Evolutionary conservation across 257 asterid species (phyloP), one percentile per base, ranked within the genome.

Genomic region (Cordia subcordata): DNA sequence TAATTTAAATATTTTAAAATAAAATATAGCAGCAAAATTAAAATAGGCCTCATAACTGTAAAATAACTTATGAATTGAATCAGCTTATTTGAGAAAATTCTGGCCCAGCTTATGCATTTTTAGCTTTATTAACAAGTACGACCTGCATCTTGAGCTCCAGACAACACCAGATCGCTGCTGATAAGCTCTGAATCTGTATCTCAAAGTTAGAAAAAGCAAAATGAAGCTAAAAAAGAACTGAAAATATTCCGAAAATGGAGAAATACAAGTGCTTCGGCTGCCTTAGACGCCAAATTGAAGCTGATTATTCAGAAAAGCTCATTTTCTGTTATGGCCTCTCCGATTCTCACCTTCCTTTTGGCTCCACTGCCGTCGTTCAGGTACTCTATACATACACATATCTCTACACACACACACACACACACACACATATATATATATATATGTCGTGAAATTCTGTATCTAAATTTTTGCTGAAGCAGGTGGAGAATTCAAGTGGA

Each of bases 321-420:
- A 76, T 71, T 61, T 80, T 86, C 75, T 27, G 70, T 65, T 77
- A 76, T 63, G 87, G 91, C 40, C 59, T 86, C 71, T 78, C 98
- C 46, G 79, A 81, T 74, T 79, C 89, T 11, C 74, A 79, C 16
- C 82, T 86, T 53, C 96, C 96, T 21, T 92, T 84, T 18, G 96
- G 81, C 50, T 82, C 91, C 45, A 55, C 74, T 27, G 96, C 96
- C 22, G 71, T 86, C 60, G 89, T 91, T 69, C 85, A 85, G 95
- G 97, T 88, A 52, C 58, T n/a, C n/a, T 49, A 23, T 68, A 21
- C 46, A 55, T 47, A 20, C 54, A 11, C 5, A 38, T 39, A 27
- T 27, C n/a, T 11, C 1, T 22, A 49, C 22, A 35, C n/a, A n/a
- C n/a, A n/a, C n/a, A n/a, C n/a, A n/a, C n/a, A n/a, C n/a, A n/a